Base-by-base conservation (phyloP, 768 basidiomycete genomes). In the Cyathus striatus region DNA sequence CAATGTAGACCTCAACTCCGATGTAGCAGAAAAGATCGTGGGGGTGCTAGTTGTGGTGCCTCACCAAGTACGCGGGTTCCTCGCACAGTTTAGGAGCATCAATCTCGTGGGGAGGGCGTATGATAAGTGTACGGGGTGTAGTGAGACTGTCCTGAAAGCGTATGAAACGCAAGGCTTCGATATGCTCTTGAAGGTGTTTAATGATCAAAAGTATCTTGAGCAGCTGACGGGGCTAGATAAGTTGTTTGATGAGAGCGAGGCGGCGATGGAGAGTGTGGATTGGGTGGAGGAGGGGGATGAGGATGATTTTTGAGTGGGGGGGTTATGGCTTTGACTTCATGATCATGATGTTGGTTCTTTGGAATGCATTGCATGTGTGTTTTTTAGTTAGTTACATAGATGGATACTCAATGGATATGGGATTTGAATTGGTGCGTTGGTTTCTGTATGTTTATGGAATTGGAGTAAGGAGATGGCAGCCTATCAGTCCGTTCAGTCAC, bases 31-130 rank as follows among this genome's bases (percentile, higher is more conserved):
- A 24, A 57, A 57, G 4, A 64, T 68, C 18, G 59, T 65, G 2
- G 76, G 79, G 52, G 79, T 90, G 7, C 76, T 97, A 2, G 95
- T 94, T 0, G 66, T 84, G 14, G 89, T 97, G 3, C 96, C 96
- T 1, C 96, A 98, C 59, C 94, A 97, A 58, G 70, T 98, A 6
- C 81, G 96, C 4, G 96, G 94, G 0, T 92, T 82, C 69, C 73
- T 98, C 3, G 80, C 82, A 4, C 85, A 90, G 48, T 99, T 95
- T 70, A 74, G 82, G 40, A 91, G 81, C 33, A 69, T 97, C 52
- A 78, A 80, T 21, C 81, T 99, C 45, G 80, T 84, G 0, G 96
- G 95, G 0, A 81, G 86, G 2, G 90, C 92, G 1, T 99, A 87
- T 57, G 77, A 83, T 42, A 69, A 73, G 42, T 99, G 95, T 59